These are phyloP conservation scores for Hawksworthiomyces lignivorus DNA, from an alignment of 2,329 filamentous ascomycete species.

Conservation along the genomic window DNA sequence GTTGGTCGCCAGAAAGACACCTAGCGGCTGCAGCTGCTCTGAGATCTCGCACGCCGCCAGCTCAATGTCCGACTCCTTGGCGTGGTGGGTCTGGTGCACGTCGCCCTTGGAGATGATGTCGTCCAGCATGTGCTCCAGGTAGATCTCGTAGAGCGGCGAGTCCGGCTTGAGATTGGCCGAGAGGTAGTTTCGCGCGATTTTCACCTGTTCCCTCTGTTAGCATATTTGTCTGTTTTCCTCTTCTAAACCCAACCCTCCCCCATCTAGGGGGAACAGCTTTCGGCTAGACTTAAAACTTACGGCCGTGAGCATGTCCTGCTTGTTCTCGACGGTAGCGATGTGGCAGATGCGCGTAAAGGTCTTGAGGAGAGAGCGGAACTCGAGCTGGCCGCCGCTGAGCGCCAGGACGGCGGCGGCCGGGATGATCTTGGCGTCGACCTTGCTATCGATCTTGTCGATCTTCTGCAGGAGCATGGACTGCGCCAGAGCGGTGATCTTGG, in stretches of 20 bases:
- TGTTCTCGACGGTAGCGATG: constrained; percentile 63
- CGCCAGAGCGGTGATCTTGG: constrained; percentile 86
- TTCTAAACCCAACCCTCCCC: too few species aligned
- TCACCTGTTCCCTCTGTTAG: too few species aligned
- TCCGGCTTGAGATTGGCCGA: constrained; percentile 60
- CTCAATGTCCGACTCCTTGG: constrained; percentile 70
- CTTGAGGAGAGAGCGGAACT: constrained; percentile 81
- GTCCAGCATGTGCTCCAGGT: constrained; percentile 76
- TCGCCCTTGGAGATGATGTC: constrained; percentile 87
- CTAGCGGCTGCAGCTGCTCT: constrained; percentile 80
- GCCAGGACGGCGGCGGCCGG: constrained; percentile 72
- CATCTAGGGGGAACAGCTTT: too few species aligned
- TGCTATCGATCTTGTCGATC: constrained; percentile 71
- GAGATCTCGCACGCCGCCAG: constrained; percentile 80
- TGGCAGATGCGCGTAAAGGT: constrained; percentile 70
- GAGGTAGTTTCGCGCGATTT: constrained; percentile 71
- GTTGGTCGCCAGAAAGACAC: constrained; percentile 67
- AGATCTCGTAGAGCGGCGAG: constrained; percentile 73
- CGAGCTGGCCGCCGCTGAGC: constrained; percentile 66
- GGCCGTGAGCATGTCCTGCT: constrained; percentile 60
- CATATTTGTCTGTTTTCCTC: too few species aligned
- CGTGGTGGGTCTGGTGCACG: constrained; percentile 64
- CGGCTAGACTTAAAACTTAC: too few species aligned
- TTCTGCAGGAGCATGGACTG: constrained; percentile 97
- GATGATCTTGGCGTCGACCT: constrained; percentile 79